Evolutionary conservation across 1,284 basidiomycete genomes (phyloP).

Genomic region (Cutaneotrichosporon daszewskae): DNA sequence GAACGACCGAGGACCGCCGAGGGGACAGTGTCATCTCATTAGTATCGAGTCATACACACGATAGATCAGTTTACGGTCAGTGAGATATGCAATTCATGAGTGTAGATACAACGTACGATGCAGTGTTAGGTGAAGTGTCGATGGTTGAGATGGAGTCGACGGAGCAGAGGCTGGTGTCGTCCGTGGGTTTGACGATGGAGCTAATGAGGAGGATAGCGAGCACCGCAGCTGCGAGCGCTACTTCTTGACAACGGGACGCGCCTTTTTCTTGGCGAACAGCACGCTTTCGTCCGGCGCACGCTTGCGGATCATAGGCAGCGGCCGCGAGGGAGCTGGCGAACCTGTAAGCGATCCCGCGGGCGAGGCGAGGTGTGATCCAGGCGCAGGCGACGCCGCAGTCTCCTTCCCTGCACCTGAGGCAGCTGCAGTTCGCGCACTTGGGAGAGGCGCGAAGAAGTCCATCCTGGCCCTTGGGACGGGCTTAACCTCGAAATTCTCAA

Average conservation of each 20-base stretch:
- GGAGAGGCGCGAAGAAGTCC: constrained; percentile 13
- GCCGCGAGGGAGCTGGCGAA: not conserved
- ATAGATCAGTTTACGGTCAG: too few relatives aligned
- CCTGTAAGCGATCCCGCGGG: not conserved
- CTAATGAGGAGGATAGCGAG: too few relatives aligned
- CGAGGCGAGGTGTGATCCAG: too few relatives aligned
- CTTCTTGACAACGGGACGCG: not conserved
- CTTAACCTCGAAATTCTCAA: constrained; percentile 15
- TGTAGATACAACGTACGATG: not conserved
- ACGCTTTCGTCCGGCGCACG: not conserved
- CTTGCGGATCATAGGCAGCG: not conserved
- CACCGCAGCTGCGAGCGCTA: not conserved
- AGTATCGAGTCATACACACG: too few relatives aligned
- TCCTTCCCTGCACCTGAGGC: not conserved
- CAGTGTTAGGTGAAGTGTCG: not conserved
- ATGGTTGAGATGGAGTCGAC: not conserved
- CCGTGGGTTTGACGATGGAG: not conserved
- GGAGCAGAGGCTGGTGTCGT: not conserved
- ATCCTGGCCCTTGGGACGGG: constrained; percentile 1
- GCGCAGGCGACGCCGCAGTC: not conserved
- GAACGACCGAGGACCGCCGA: too few relatives aligned
- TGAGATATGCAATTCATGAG: constrained; percentile 1
- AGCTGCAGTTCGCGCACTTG: too few relatives aligned
- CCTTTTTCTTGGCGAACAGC: constrained; percentile 1
- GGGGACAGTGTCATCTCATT: too few relatives aligned